A percentile compares a stretch with the other conserved stretches of the same genome.
Evolutionary conservation across 768 basidiomycete species (phyloP).

Genomic region (Mycena polygramma): DNA sequence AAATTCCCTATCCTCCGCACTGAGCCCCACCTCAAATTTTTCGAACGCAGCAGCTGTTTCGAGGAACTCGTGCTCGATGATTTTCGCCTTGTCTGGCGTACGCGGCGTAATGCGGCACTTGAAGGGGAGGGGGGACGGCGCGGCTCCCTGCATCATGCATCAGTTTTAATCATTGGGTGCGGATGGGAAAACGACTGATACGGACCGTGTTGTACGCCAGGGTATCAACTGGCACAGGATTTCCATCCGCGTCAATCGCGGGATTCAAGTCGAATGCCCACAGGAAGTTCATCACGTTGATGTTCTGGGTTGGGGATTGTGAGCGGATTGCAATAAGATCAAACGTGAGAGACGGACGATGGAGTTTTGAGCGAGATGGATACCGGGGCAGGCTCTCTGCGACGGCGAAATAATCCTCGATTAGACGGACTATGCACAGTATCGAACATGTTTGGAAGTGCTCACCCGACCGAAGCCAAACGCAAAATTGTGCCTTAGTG

Average conservation of each 20-base stretch:
- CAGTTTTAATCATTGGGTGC: background rate
- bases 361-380: constrained; percentile 3
- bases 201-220: background rate
- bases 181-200: background rate
- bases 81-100: background rate
- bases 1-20: background rate
- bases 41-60: background rate
- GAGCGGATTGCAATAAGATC: background rate
- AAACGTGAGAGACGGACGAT: background rate
- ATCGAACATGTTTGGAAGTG: no score
- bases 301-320: background rate
- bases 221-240: background rate
- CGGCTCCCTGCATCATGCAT: background rate
- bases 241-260: background rate
- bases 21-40: constrained; percentile 1
- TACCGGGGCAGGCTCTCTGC: background rate
- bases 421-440: background rate
- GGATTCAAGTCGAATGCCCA: constrained; percentile 12
- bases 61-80: constrained; percentile 5
- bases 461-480: constrained; percentile 7
- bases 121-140: background rate
- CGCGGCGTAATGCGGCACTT: constrained; percentile 4
- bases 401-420: no score
- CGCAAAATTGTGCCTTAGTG: background rate
- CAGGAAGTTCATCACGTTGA: constrained; percentile 10